These are phyloP conservation scores for Neotropicomus parvogracilis DNA, from an alignment of 1,284 basidiomycete genomes.

Conservation along the genomic window DNA sequence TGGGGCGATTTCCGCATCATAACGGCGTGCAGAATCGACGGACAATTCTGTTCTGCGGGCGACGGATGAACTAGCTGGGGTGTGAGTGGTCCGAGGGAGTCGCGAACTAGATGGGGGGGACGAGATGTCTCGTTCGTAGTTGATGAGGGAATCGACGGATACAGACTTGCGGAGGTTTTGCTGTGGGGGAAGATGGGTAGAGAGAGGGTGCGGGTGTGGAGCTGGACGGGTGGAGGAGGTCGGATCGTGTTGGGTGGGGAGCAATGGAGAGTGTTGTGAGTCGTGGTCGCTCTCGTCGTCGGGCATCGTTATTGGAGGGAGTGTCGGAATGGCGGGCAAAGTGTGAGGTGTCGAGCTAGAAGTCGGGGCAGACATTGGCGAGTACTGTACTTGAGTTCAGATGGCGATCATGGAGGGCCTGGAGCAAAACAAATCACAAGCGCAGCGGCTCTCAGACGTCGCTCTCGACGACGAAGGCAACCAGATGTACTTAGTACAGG, in stretches of 20 bases:
- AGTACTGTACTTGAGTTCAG: too few relatives aligned
- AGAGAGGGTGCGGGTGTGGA: conserved; percentile 17
- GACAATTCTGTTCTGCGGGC: conserved; percentile 24
- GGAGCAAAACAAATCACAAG: conserved; percentile 8
- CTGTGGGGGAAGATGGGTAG: conserved; percentile 22
- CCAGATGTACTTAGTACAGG: not conserved
- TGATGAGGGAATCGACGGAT: conserved; percentile 71
- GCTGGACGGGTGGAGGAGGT: conserved; percentile 27
- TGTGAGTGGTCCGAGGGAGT: conserved; percentile 34
- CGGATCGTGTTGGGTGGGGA: conserved; percentile 35
- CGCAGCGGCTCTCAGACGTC: conserved; percentile 1
- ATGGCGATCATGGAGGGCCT: conserved; percentile 19
- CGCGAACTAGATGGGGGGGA: conserved; percentile 34
- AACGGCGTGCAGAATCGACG: conserved; percentile 26
- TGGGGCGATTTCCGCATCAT: conserved; percentile 33
- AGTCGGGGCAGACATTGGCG: conserved; percentile 25
- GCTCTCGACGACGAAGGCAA: conserved; percentile 11
- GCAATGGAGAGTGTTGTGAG: conserved; percentile 16
- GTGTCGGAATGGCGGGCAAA: conserved; percentile 42
- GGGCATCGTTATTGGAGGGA: conserved; percentile 47
- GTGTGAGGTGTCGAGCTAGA: conserved; percentile 23
- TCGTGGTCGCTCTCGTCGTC: conserved; percentile 24
- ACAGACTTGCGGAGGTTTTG: conserved; percentile 60
- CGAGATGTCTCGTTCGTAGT: conserved; percentile 39
- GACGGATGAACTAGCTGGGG: conserved; percentile 17